phyloP scores from a whole-genome alignment of 139 green algal genomes.

The Chlorella sorokiniana region DNA sequence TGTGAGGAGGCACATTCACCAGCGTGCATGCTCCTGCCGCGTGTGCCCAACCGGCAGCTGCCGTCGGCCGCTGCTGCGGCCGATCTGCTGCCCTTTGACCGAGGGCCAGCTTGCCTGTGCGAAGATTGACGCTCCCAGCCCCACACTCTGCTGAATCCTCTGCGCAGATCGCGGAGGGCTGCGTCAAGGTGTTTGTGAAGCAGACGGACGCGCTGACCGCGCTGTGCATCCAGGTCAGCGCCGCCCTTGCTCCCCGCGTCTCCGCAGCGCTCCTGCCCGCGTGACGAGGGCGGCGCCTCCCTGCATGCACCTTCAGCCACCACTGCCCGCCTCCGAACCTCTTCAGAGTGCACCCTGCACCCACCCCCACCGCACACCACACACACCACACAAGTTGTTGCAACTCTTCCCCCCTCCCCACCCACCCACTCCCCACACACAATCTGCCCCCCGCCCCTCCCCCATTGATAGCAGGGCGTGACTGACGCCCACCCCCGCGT shows the following conservation, averaged over 20 bases:
- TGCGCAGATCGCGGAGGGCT: constrained; percentile 97
- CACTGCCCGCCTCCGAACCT: too few relatives aligned
- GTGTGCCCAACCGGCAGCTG: too few relatives aligned
- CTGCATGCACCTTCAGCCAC: too few relatives aligned
- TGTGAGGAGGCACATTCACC: not conserved
- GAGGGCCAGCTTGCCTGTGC: not conserved
- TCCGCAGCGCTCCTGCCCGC: too few relatives aligned
- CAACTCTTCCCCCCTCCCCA: not conserved
- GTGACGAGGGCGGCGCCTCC: too few relatives aligned
- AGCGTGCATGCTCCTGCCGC: not conserved
- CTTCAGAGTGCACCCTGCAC: too few relatives aligned
- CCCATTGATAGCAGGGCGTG: constrained; percentile 51
- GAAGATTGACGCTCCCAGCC: not conserved
- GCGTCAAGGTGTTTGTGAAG: constrained; percentile 87
- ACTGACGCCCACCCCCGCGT: constrained; percentile 81
- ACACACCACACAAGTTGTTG: too few relatives aligned
- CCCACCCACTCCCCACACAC: not conserved
- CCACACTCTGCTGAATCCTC: constrained; percentile 18
- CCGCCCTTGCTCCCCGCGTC: not conserved
- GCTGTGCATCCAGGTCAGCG: constrained; percentile 74
- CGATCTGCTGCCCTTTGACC: not conserved
- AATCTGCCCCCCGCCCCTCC: not conserved
- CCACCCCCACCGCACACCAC: too few relatives aligned
- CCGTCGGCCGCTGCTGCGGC: not conserved
- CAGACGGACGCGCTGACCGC: constrained; percentile 68